Conservation (phyloP, 805 yeast genomes). For the Lachancea meyersii region DNA sequence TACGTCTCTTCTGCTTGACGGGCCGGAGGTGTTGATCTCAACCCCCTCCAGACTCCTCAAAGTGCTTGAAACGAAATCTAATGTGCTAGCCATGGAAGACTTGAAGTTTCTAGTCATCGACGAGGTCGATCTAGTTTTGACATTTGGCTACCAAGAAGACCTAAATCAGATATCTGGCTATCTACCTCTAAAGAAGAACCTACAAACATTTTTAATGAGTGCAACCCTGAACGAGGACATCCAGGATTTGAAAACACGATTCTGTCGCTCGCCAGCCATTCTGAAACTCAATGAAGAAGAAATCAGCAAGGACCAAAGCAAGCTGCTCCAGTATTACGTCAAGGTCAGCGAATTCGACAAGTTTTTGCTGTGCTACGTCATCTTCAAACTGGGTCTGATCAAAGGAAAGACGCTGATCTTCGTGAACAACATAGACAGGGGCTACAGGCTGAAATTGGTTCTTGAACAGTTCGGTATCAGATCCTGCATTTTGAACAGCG, state of each 20-base stretch:
- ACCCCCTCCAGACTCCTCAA: constrained; percentile 77
- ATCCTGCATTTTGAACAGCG: constrained; percentile 84
- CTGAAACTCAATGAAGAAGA: constrained; percentile 72
- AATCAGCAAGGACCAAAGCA: constrained; percentile 44
- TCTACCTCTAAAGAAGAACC: constrained; percentile 64
- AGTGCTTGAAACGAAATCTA: constrained; percentile 42
- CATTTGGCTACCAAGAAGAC: constrained; percentile 90
- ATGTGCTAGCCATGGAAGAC: constrained; percentile 45
- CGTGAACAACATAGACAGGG: constrained; percentile 92
- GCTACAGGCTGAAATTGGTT: constrained; percentile 84
- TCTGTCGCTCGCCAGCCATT: constrained; percentile 78
- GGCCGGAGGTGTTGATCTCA: constrained; percentile 76
- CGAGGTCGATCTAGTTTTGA: constrained; percentile 86
- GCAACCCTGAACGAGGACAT: constrained; percentile 91
- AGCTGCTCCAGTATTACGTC: constrained; percentile 79
- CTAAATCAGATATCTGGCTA: constrained; percentile 55
- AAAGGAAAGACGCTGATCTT: constrained; percentile 87
- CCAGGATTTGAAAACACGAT: constrained; percentile 63
- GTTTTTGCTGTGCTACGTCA: constrained; percentile 82
- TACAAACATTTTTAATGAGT: constrained; percentile 92
- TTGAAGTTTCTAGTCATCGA: constrained; percentile 78
- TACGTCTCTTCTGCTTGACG: constrained; percentile 58
- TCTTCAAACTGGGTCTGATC: constrained; percentile 78
- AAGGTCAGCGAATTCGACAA: constrained; percentile 86
- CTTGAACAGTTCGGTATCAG: constrained; percentile 91